phyloP scores from a whole-genome alignment of 192 early-diverging fungal genomes.

The Hyaloraphidium curvatum region DNA sequence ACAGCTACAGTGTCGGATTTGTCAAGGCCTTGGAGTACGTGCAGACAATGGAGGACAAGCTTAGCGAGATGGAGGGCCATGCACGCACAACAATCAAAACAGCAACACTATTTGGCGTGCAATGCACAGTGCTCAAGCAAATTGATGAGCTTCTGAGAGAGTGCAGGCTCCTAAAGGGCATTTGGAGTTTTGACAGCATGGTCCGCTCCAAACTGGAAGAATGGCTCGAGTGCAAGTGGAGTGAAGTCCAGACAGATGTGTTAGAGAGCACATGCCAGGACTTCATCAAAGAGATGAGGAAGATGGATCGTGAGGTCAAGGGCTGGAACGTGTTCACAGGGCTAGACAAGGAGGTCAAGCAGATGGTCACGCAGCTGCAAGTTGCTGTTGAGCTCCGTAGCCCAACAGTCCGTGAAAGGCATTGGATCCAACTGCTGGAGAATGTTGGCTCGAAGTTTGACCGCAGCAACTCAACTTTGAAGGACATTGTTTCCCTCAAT shows the following conservation, averaged over 20 bases:
- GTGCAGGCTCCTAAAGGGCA: no score
- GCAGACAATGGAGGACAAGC: no score
- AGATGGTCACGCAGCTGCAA: constrained; percentile 39
- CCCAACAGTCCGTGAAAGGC: constrained; percentile 40
- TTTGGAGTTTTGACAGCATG: no score
- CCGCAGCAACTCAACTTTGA: constrained; percentile 41
- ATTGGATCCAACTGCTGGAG: constrained; percentile 53
- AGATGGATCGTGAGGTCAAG: constrained; percentile 50
- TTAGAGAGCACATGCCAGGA: constrained; percentile 41
- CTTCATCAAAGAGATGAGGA: constrained; percentile 32
- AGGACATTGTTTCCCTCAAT: constrained; percentile 37
- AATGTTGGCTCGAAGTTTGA: constrained; percentile 45
- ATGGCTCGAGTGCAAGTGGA: constrained; percentile 38
- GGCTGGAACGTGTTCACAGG: constrained; percentile 43
- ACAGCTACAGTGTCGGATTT: no score
- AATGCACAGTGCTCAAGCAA: no score
- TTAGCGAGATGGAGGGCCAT: no score
- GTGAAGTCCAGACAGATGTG: constrained; percentile 37
- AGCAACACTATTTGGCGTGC: no score
- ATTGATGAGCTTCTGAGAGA: no score
- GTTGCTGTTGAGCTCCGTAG: constrained; percentile 44
- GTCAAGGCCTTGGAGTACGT: no score
- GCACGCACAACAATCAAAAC: no score
- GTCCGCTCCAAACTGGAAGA: no score
- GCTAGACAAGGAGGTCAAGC: constrained; percentile 42